Percentiles rank a stretch among this genome's conserved stretches.
phyloP scores from a whole-genome alignment of 768 basidiomycete species.

The Chlorophyllum brunneum region DNA sequence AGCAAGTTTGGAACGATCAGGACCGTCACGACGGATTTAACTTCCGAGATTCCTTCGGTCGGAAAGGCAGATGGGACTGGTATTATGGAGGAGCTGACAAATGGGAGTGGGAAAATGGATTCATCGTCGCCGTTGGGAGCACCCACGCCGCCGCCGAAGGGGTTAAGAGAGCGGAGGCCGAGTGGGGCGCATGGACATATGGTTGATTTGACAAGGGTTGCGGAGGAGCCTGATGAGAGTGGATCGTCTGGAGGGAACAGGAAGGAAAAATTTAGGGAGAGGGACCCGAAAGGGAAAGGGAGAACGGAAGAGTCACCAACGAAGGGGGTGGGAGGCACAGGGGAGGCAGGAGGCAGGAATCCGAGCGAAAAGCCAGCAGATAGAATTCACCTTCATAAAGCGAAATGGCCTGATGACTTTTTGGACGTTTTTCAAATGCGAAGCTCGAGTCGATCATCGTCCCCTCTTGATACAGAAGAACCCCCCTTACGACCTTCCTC shows the following conservation, averaged over 20 bases:
- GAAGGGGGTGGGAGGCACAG: constrained; percentile 19
- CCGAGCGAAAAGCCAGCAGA: constrained; percentile 25
- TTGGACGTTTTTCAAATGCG: constrained; percentile 51
- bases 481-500: background rate
- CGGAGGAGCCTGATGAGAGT: constrained; percentile 68
- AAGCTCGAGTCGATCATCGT: constrained; percentile 18
- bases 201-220: constrained; percentile 62
- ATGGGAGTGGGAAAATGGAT: constrained; percentile 26
- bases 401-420: constrained; percentile 84
- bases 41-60: constrained; percentile 68
- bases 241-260: constrained; percentile 29
- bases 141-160: constrained; percentile 9
- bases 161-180: constrained; percentile 50
- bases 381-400: constrained; percentile 55
- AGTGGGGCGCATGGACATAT: constrained; percentile 56
- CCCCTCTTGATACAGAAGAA: constrained; percentile 8
- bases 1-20: constrained; percentile 77
- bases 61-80: constrained; percentile 60
- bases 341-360: constrained; percentile 17
- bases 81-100: constrained; percentile 44
- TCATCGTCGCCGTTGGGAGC: background rate
- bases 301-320: constrained; percentile 10
- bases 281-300: constrained; percentile 14
- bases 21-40: constrained; percentile 80
- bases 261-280: constrained; percentile 30